Evolutionary conservation across 257 asterid species (phyloP).

Genomic region (Solanum lycopersicoides): DNA sequence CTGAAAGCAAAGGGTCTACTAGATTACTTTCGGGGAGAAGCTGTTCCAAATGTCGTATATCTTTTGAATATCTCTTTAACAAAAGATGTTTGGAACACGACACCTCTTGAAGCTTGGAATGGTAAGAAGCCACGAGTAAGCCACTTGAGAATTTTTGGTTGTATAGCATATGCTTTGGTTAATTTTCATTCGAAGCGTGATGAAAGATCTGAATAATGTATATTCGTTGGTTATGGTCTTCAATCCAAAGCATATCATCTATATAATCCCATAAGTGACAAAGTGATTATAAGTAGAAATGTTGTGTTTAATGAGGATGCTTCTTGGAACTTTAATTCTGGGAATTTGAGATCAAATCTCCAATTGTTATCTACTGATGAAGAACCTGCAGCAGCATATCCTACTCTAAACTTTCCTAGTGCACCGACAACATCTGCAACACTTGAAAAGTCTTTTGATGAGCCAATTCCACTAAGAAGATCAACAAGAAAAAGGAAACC

Average conservation of each 20-base stretch:
- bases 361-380: background rate
- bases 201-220: background rate
- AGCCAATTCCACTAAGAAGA: background rate
- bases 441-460: background rate
- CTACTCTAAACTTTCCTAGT: background rate
- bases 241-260: no score
- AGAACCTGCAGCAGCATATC: background rate
- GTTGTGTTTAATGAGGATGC: no score
- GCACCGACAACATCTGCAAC: no score
- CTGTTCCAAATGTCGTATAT: background rate
- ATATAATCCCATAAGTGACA: no score
- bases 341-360: no score
- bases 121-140: background rate
- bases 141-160: background rate
- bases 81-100: background rate
- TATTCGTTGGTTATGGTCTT: no score
- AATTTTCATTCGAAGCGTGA: background rate
- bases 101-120: background rate
- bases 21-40: conserved; percentile 1
- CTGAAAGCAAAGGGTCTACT: background rate
- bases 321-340: no score
- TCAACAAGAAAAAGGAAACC: no score
- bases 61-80: background rate
- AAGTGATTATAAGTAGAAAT: no score
- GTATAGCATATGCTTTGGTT: background rate